Conservation (phyloP, 805 yeast species). For the Myxozyma geophila region DNA sequence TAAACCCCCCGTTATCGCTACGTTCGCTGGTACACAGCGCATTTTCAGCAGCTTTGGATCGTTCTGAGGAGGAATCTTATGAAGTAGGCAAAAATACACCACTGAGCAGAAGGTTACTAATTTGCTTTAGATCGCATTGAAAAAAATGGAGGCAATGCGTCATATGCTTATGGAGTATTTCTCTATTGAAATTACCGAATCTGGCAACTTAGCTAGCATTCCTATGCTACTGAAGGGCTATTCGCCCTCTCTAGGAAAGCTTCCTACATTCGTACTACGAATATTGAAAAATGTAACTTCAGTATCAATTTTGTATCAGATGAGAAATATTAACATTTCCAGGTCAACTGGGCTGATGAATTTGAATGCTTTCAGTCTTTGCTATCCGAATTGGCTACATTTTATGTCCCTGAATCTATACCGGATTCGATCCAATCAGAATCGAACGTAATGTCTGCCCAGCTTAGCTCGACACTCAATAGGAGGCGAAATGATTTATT, state of each 20-base stretch:
- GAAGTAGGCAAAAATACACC: conserved; percentile 6
- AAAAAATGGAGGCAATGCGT: conserved; percentile 54
- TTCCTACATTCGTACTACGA: conserved; percentile 69
- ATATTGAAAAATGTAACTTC: conserved; percentile 56
- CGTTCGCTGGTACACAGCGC: conserved; percentile 50
- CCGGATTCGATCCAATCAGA: conserved; percentile 40
- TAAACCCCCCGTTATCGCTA: conserved; percentile 48
- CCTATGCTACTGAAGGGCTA: conserved; percentile 74
- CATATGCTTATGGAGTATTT: conserved; percentile 88
- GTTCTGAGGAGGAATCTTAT: not conserved
- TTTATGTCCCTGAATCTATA: conserved; percentile 68
- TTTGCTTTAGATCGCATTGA: conserved; percentile 24
- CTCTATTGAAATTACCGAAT: conserved; percentile 49
- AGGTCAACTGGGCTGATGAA: conserved; percentile 66
- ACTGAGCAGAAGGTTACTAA: conserved; percentile 7
- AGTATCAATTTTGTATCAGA: too few relatives aligned
- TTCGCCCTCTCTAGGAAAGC: conserved; percentile 62
- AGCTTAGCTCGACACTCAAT: conserved; percentile 6
- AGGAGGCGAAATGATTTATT: conserved; percentile 45
- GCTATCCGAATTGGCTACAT: conserved; percentile 66
- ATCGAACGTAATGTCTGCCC: conserved; percentile 27
- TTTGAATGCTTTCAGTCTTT: conserved; percentile 68
- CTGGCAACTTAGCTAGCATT: conserved; percentile 51
- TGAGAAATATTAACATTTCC: not conserved
- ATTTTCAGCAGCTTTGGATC: conserved; percentile 12